These are phyloP conservation scores for Lactarius tabidus DNA, from an alignment of 768 basidiomycete genomes.

Conservation along the genomic window DNA sequence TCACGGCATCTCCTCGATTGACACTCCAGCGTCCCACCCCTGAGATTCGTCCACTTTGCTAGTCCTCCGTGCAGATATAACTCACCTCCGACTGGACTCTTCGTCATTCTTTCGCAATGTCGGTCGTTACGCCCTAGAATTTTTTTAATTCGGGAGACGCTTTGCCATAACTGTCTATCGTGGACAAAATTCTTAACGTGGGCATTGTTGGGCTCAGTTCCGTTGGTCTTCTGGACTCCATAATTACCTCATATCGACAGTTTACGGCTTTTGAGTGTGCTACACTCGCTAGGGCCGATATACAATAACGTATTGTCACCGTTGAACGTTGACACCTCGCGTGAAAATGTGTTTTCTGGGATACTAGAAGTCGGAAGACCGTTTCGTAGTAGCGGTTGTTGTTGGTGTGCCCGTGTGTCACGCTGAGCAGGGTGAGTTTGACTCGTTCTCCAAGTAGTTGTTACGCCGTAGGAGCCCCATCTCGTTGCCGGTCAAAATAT, in stretches of 20 bases:
- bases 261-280: slow-evolving; percentile 44
- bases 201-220: slow-evolving; percentile 74
- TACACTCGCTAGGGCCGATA: slow-evolving; percentile 46
- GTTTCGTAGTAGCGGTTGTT: slow-evolving; percentile 48
- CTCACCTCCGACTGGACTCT: slow-evolving; percentile 76
- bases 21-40: slow-evolving; percentile 7
- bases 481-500: not conserved
- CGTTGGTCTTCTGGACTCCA: slow-evolving; percentile 55
- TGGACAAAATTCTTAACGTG: slow-evolving; percentile 53
- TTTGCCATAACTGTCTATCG: slow-evolving; percentile 35
- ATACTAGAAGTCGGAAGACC: slow-evolving; percentile 37
- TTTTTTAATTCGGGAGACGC: not conserved
- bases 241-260: slow-evolving; percentile 3
- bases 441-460: slow-evolving; percentile 60
- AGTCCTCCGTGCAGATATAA: slow-evolving; percentile 70
- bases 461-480: slow-evolving; percentile 13
- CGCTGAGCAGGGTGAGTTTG: slow-evolving; percentile 57
- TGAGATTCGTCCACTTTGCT: slow-evolving; percentile 39
- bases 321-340: slow-evolving; percentile 66
- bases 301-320: slow-evolving; percentile 55
- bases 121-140: slow-evolving; percentile 12
- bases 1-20: slow-evolving; percentile 27
- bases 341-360: slow-evolving; percentile 48
- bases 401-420: slow-evolving; percentile 51
- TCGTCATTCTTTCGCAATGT: slow-evolving; percentile 49